Conservation (phyloP, 768 basidiomycete genomes). For the Leccinum ochraceum region DNA sequence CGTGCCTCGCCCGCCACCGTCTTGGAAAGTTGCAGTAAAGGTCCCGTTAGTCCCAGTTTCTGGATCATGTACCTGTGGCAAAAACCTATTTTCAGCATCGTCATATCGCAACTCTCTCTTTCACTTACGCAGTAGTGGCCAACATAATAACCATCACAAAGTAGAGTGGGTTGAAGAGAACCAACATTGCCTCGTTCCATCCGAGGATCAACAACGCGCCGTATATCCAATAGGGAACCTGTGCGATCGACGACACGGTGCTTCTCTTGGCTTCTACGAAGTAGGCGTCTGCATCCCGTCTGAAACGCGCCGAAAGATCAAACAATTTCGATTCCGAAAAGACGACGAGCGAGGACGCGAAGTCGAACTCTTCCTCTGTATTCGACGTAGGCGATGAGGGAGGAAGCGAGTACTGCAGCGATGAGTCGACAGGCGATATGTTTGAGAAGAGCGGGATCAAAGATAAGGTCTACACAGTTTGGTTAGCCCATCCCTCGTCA, state of each 20-base stretch:
- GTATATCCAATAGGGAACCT: conserved; percentile 97
- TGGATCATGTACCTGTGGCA: conserved; percentile 59
- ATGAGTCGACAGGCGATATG: conserved; percentile 69
- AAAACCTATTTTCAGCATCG: not conserved
- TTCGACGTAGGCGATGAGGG: conserved; percentile 44
- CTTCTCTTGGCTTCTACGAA: conserved; percentile 98
- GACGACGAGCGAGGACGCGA: conserved; percentile 71
- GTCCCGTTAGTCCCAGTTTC: conserved; percentile 73
- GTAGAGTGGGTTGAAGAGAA: conserved; percentile 93
- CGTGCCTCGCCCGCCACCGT: conserved; percentile 69
- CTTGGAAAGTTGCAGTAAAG: conserved; percentile 62
- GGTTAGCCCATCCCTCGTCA: not conserved
- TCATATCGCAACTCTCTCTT: not conserved
- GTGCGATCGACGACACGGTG: conserved; percentile 89
- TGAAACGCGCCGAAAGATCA: conserved; percentile 81
- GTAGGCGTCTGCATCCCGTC: conserved; percentile 92
- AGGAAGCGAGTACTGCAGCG: conserved; percentile 65
- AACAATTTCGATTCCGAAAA: conserved; percentile 82
- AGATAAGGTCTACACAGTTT: conserved; percentile 64
- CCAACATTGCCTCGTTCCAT: conserved; percentile 98
- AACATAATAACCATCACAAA: conserved; percentile 73
- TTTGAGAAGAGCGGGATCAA: conserved; percentile 86
- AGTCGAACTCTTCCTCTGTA: conserved; percentile 76
- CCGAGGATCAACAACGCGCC: conserved; percentile 87
- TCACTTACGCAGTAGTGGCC: conserved; percentile 65